Evolutionary conservation across 2,329 filamentous ascomycete species (phyloP), one percentile per base, ranked within the genome.

Genomic region (Stachybotrys chlorohalonatus): DNA sequence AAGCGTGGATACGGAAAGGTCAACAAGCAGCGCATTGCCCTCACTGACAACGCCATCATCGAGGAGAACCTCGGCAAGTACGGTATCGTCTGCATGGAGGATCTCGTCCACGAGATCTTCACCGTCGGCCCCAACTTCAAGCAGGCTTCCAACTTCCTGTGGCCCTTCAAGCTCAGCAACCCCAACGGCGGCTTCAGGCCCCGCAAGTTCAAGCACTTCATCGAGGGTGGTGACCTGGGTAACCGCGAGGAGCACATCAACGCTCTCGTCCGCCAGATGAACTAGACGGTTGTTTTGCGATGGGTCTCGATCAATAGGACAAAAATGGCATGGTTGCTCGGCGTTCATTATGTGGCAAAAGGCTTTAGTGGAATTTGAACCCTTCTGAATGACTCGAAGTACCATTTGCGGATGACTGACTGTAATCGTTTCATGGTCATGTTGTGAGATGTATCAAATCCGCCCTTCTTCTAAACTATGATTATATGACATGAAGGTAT

Each of bases 81-180:
- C 81, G 94, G 92, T 76, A 96, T 99, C 71, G 90, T 99, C 82
- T 99, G 94, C 75, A 90, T 97, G 76, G 94, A 99, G 82, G 94
- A 99, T 80, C 81, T 99, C 66, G 92, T 99, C 77, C 94, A 99
- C 84, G 94, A 99, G 84, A 96, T 95, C 81, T 93, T 85, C 85
- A 95, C 92, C 57, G 94, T 97, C 65, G 93, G 94, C 73, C 93
- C 93, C 82, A 97, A 97, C 87, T 95, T 94, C 89, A 97, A 96
- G 87, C 92, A 96, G 82, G 91, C 90, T 70, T 85, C 87, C 81
- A 99, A 97, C 88, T 97, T 97, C 86, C 81, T 97, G 66, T 99
- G 94, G 94, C 94, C 94, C 73, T 99, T 99, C 87, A 97, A 99
- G 89, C 89, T 99, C 66, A 91, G 85, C 85, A 96, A 95, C 86